A percentile compares a stretch with the other conserved stretches of the same genome.
phyloP scores from a whole-genome alignment of 2,329 filamentous ascomycete species.

The Cadophora luteo-olivacea region DNA sequence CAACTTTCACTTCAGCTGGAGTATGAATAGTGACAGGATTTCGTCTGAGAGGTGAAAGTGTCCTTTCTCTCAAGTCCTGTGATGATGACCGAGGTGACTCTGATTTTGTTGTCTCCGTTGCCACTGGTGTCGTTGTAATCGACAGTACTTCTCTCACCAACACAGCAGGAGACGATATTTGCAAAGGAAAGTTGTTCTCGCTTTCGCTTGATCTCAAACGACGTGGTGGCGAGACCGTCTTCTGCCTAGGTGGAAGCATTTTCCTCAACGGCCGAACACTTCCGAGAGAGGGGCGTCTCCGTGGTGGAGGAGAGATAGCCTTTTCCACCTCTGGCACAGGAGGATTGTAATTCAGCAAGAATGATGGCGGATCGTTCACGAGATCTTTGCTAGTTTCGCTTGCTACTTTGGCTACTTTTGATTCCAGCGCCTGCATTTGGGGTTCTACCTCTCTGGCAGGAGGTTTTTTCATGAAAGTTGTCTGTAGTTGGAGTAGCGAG shows the following conservation, averaged over 20 bases:
- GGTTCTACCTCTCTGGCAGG: not conserved
- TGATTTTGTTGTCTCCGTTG: not conserved
- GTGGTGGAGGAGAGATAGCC: not conserved
- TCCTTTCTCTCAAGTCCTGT: slow-evolving; percentile 3
- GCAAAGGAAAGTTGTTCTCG: not conserved
- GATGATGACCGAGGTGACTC: not conserved
- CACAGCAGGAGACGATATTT: not conserved
- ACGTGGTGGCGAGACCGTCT: not conserved
- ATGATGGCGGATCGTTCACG: not conserved
- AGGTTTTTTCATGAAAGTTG: not conserved
- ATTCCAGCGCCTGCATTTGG: too few relatives aligned
- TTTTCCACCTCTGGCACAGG: not conserved
- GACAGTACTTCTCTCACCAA: not conserved
- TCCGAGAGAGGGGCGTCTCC: not conserved
- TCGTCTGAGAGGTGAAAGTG: slow-evolving; percentile 19
- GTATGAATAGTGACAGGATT: not conserved
- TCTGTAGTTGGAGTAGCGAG: not conserved
- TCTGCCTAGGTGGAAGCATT: not conserved
- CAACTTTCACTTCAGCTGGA: slow-evolving; percentile 23
- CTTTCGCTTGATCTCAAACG: not conserved
- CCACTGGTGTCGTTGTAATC: not conserved
- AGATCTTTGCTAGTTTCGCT: not conserved
- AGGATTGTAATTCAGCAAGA: not conserved
- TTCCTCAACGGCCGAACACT: not conserved
- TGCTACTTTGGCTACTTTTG: not conserved